phyloP scores from a whole-genome alignment of 2,329 filamentous ascomycete species.

The Talaromyces sp. region DNA sequence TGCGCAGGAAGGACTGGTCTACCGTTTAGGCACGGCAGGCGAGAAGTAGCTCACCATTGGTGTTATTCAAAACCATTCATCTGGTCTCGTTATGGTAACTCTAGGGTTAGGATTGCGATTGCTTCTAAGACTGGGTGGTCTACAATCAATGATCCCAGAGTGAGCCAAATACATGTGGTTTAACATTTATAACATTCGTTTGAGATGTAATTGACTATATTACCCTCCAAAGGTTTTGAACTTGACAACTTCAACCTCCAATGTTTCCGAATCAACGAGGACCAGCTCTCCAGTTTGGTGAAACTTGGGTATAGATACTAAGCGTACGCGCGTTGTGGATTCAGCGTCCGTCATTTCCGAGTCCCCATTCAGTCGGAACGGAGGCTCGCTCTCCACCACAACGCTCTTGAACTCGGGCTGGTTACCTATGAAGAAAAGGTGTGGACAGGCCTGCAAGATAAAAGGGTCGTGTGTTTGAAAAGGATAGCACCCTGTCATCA shows the following conservation, averaged over 20 bases:
- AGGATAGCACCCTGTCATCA: conserved; percentile 73
- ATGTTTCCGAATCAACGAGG: conserved; percentile 76
- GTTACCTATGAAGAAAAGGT: conserved; percentile 85
- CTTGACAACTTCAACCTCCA: conserved; percentile 69
- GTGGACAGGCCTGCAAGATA: conserved; percentile 76
- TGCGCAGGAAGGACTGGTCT: background rate
- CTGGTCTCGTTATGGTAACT: too few species aligned
- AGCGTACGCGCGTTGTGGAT: conserved; percentile 64
- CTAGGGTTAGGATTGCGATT: too few species aligned
- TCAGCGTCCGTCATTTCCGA: conserved; percentile 25
- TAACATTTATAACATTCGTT: background rate
- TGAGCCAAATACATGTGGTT: too few species aligned
- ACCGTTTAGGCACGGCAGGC: background rate
- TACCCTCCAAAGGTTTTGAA: conserved; percentile 42
- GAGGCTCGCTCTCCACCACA: conserved; percentile 52
- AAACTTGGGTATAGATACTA: conserved; percentile 83
- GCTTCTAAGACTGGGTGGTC: background rate
- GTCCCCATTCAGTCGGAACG: conserved; percentile 28
- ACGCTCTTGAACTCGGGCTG: conserved; percentile 73
- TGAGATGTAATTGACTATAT: conserved; percentile 8
- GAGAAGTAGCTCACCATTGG: background rate
- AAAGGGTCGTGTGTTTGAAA: conserved; percentile 94
- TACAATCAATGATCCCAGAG: background rate
- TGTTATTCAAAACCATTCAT: too few species aligned
- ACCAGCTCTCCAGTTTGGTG: conserved; percentile 71